A percentile compares a stretch with the other conserved stretches of the same genome.
Conservation (phyloP, 2,329 filamentous ascomycete species). For the Fonsecaea monophora region DNA sequence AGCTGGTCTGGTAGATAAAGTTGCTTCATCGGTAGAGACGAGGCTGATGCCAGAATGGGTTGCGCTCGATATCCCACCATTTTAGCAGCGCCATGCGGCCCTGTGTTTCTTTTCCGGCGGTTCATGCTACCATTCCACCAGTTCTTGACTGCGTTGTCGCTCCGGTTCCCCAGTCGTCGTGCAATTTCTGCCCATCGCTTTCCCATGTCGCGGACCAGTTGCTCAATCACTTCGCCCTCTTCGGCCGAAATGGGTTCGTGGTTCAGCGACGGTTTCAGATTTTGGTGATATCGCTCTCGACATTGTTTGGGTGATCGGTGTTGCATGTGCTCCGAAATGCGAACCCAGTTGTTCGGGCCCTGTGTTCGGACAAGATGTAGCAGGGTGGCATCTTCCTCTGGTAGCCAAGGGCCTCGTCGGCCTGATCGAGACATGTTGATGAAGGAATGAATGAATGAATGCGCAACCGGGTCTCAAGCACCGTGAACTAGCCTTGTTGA, state of each 20-base stretch:
- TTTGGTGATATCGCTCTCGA: slow-evolving; percentile 91
- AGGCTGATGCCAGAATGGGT: slow-evolving; percentile 32
- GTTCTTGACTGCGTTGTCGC: slow-evolving; percentile 96
- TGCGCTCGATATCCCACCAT: slow-evolving; percentile 34
- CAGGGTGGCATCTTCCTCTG: slow-evolving; percentile 74
- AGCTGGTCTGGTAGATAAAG: slow-evolving; percentile 17
- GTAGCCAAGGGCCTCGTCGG: slow-evolving; percentile 83
- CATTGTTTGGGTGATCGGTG: slow-evolving; percentile 92
- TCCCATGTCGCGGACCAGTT: slow-evolving; percentile 76
- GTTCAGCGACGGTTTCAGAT: slow-evolving; percentile 78
- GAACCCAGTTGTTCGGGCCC: slow-evolving; percentile 87
- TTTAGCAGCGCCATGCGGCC: slow-evolving; percentile 25
- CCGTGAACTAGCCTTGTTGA: neutral
- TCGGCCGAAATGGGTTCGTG: slow-evolving; percentile 74
- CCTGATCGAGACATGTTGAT: slow-evolving; percentile 57
- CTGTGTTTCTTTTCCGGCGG: slow-evolving; percentile 52
- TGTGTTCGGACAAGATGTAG: slow-evolving; percentile 73
- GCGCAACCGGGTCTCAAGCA: neutral
- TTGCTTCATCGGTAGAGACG: slow-evolving; percentile 3
- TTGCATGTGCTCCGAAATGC: slow-evolving; percentile 76
- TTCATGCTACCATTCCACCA: slow-evolving; percentile 98
- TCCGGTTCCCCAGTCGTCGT: slow-evolving; percentile 78
- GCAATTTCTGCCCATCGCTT: slow-evolving; percentile 95
- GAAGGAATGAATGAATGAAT: neutral
- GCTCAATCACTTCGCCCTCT: slow-evolving; percentile 76